A percentile compares a stretch with the other conserved stretches of the same genome.
phyloP scores from a whole-genome alignment of 192 early-diverging fungal species.

The Cladochytrium replicatum region DNA sequence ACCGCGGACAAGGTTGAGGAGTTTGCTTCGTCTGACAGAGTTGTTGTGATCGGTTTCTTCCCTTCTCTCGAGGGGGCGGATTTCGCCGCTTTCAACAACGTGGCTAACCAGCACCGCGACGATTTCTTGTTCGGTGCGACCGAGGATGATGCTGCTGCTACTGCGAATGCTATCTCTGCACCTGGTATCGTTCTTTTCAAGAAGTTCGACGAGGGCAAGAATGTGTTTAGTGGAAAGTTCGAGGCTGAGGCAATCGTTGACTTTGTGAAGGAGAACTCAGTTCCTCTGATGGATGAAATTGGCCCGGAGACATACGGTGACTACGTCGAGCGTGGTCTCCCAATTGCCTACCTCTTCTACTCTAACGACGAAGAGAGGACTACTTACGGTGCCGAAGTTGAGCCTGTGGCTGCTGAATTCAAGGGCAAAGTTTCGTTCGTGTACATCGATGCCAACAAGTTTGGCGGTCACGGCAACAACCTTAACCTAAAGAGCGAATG shows the following conservation, averaged over 20 bases:
- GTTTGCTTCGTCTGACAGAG: slow-evolving; percentile 76
- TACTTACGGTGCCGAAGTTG: slow-evolving; percentile 45
- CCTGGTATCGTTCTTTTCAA: slow-evolving; percentile 78
- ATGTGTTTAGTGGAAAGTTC: slow-evolving; percentile 51
- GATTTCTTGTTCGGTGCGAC: slow-evolving; percentile 77
- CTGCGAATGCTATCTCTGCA: slow-evolving; percentile 33
- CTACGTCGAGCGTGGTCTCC: slow-evolving; percentile 81
- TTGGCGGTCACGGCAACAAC: slow-evolving; percentile 75
- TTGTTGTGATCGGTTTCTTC: slow-evolving; percentile 83
- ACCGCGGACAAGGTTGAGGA: slow-evolving; percentile 55
- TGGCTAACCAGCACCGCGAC: slow-evolving; percentile 77
- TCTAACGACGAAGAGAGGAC: slow-evolving; percentile 50
- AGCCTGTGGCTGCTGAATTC: slow-evolving; percentile 67
- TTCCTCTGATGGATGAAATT: slow-evolving; percentile 86
- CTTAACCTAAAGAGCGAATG: slow-evolving; percentile 83
- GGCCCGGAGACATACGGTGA: slow-evolving; percentile 76
- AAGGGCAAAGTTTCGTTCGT: slow-evolving; percentile 89
- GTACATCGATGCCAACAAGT: slow-evolving; percentile 81
- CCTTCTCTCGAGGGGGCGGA: slow-evolving; percentile 48
- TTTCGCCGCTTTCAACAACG: slow-evolving; percentile 50
- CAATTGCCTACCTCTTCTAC: slow-evolving; percentile 84
- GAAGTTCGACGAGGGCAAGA: slow-evolving; percentile 82
- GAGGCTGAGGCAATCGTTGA: slow-evolving; percentile 41
- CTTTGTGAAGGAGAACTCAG: slow-evolving; percentile 71
- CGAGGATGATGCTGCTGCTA: slow-evolving; percentile 47